Base-by-base conservation (phyloP, 805 yeast species). In the Metschnikowia noctiluminum region DNA sequence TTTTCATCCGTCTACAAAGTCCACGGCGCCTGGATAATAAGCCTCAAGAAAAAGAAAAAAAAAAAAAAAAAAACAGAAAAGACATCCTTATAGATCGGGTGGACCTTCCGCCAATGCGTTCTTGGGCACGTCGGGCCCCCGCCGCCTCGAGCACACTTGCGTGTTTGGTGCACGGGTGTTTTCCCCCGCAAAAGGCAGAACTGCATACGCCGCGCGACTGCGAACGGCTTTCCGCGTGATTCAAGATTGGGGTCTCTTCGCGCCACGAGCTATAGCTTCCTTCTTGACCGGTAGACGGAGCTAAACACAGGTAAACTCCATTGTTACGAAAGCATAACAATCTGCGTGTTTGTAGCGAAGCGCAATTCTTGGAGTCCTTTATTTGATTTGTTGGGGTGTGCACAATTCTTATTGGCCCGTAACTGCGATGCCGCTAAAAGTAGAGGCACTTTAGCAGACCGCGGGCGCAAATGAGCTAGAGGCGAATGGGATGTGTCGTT, bases 191-290 rank as follows among this genome's bases (percentile, higher is more conserved):
- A 8, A 15, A 14, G 32, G 3, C 15, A 34, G 36, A 26, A 10
- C n/a, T 32, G 13, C 38, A 26, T 37, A 16, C 32, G 12, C n/a
- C 38, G 13, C 38, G 32, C 41, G 30, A 36, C 41, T 28, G 43
- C 42, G 48, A 45, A 45, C 48, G 48, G 48, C 48, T 45, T 45
- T 45, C 30, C 31, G 35, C 41, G 14, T 7, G 30, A 11, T 15
- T 27, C 12, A 12, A 9, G 32, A 30, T 30, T 12, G 32, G 12
- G 21, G 21, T 4, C 21, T 21, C 21, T 21, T 21, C 21, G 21
- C 21, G 21, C 21, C 21, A 21, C 21, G 21, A 21, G 21, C 21
- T 21, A 21, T 21, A 21, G 21, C 21, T 21, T 21, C 21, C 21
- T 21, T 21, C 4, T 21, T 4, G 4, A 4, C 21, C 21, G 21